Evolutionary conservation across 139 green algal species (phyloP), one percentile per base, ranked within the genome.

Genomic region (Haematococcus lacustris): DNA sequence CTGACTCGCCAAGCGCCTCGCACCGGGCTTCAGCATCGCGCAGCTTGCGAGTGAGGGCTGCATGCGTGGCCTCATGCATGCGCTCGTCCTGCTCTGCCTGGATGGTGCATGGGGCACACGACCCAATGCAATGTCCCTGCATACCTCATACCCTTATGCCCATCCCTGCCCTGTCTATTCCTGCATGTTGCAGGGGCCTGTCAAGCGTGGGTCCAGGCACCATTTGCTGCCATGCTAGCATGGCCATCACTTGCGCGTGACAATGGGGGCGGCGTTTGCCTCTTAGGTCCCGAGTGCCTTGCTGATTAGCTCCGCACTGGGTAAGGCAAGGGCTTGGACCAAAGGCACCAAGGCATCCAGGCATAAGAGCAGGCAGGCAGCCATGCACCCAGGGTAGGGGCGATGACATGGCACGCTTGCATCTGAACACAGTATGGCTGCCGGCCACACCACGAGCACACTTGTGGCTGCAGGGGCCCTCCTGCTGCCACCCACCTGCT

Each of bases 1-100:
- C 71, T 30, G 41, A 79, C 60, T 89, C 86, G 28, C 76, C 71
- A 33, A 95, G 77, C 28, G 84, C 79, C 57, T 91, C 43, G 17
- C 17, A 28, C 9, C 43, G 43, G 9, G 43, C 9, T 17, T 53
- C 43, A 53, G 43, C 43, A 9, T 9, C 43, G 9, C 17, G 9
- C 43, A 53, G 43, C 9, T 9, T 17, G 17, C 9, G 9, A 9
- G 43, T 17, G 43, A 53, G 43, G 43, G 17, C 43, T 28, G 9
- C 43, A 53, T 17, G 17, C 17, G 43, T 17, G 17, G 43, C 43
- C 9, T 9, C 43, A 17, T 53, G 43, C 17, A 9, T 53, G 9
- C 9, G 43, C 9, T 17, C 43, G 17, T 9, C 17, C 9, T 17
- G 43, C 43, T 17, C 43, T 53, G 43, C 9, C 9, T 28, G 17